phyloP scores from a whole-genome alignment of 306 rosid species.

The Mimosa bimucronata region DNA sequence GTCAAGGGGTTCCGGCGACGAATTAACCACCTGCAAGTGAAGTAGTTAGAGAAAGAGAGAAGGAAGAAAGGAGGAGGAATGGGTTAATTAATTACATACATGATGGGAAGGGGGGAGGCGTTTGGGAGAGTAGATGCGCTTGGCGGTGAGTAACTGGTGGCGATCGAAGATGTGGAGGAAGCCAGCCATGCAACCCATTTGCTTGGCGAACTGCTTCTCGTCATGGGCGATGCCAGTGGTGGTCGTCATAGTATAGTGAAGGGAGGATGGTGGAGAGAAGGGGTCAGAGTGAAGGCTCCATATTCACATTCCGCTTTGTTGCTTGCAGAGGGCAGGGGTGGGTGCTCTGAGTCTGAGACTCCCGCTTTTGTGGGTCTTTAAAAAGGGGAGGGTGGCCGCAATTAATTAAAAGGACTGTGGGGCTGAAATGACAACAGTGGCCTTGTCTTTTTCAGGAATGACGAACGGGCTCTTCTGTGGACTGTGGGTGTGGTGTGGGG shows the following conservation, averaged over 20 bases:
- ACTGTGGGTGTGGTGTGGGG: background rate
- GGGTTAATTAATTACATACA: too few relatives aligned
- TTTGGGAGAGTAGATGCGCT: conserved; percentile 69
- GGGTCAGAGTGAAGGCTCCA: conserved; percentile 18
- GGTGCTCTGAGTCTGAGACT: conserved; percentile 39
- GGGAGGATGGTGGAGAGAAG: too few relatives aligned
- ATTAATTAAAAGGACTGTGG: background rate
- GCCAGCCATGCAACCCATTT: conserved; percentile 98
- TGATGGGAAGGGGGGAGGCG: conserved; percentile 59
- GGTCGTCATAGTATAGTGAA: too few relatives aligned
- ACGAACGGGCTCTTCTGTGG: background rate
- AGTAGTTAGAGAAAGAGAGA: background rate
- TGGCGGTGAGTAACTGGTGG: conserved; percentile 67
- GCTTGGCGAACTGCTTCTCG: conserved; percentile 81
- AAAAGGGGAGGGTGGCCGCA: conserved; percentile 37
- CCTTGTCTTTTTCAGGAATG: background rate
- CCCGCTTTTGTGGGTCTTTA: conserved; percentile 75
- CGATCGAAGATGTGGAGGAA: conserved; percentile 95
- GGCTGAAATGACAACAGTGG: background rate
- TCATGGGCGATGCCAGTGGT: conserved; percentile 63
- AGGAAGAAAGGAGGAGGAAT: background rate
- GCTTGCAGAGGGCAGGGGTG: background rate
- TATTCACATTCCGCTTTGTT: conserved; percentile 26
- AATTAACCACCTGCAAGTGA: conserved; percentile 39
- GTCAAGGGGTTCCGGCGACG: conserved; percentile 46